Base-by-base conservation (phyloP, 495 filamentous ascomycete species). In the Thozetella sp. region DNA sequence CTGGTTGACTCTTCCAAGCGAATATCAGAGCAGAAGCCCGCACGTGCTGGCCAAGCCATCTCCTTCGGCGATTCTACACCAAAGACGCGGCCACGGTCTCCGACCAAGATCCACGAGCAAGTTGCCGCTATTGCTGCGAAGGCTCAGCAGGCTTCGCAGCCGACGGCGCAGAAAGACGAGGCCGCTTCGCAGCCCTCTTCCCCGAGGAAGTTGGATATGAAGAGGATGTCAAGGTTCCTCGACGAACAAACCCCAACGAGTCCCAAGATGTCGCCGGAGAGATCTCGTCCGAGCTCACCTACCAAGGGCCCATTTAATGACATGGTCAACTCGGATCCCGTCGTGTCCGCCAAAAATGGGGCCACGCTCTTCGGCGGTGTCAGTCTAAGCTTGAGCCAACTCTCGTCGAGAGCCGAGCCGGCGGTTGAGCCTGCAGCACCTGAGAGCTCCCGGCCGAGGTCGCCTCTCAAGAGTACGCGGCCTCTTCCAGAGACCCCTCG, bases 161-260 rank as follows among this genome's bases (percentile, higher is more conserved):
- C 66, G 25, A 53, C 12, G 9, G 59, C 40, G 43, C 51, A 37
- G 22, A 56, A 53, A 6, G 72, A 72, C n/a, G 71, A 76, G 24
- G 25, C 67, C 2, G 62, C 54, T 26, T 72, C 79, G 17, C 71
- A 75, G 56, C 71, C 80, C 1, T 61, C 75, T 12, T 82, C 80
- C n/a, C 81, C 82, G 2, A 76, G 67, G 52, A 85, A 85, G 59
- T 68, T 85, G 9, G 76, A 83, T 63, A 53, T 82, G 67, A 84
- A 80, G 65, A 72, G 81, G 56, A 75, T 81, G 60, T 85, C 81
- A 4, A 74, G 68, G 34, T 84, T 85, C 54, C 37, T 83, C n/a
- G 74, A 76, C 43, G 68, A 77, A 50, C 61, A 72, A 51, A 67
- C 25, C 9, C 59, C 64, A 24, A 48, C 60, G 12, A 65, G 19